Base-by-base conservation (phyloP, 202 grass and related monocot species). In the Cymbopogon flexuosus region DNA sequence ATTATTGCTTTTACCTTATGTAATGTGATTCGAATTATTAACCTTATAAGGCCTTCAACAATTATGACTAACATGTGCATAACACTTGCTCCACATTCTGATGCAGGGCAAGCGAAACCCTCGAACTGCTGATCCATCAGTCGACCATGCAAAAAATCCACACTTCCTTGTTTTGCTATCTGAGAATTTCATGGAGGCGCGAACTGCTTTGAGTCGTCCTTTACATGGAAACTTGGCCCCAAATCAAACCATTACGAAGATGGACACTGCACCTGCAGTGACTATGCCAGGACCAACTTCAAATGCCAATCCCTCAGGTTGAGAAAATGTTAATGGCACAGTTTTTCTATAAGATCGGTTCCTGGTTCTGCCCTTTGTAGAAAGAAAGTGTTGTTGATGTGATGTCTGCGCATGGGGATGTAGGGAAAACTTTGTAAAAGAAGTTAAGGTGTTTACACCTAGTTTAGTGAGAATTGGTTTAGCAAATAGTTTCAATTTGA, bases 151-250 rank as follows among this genome's bases (percentile, higher is more conserved):
- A 11, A 99, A 89, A 86, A 87, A 96, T 54, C 77, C 84, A 49
- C 83, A 96, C 57, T 90, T 91, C 76, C 90, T 99, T 72, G 83
- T 99, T 76, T 83, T 99, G 75, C 81, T 96, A 13, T 99, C 96
- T 62, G 96, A 99, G 41, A 91, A 87, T 88, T 99, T 99, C 73
- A 82, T 84, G 65, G 96, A 99, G 80, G 93, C 92, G 29, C 85
- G 89, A 51, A 81, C 74, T 19, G 96, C 96, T 78, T 86, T 99
- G 64, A 96, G 84, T 75, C 90, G 81, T 23, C 83, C 92, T 76
- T 78, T 87, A 77, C 79, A 85, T 77, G 78, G 73, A 51, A 93
- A 87, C 43, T 58, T 89, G 72, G 45, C 76, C 37, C 46, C 92
- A 37, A 98, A 84, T 92, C 88, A 90, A 73, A 79, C 68, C 39